Evolutionary conservation across 2,329 filamentous ascomycete species (phyloP), one percentile per base, ranked within the genome.

Genomic region (Aureobasidium pullulans): DNA sequence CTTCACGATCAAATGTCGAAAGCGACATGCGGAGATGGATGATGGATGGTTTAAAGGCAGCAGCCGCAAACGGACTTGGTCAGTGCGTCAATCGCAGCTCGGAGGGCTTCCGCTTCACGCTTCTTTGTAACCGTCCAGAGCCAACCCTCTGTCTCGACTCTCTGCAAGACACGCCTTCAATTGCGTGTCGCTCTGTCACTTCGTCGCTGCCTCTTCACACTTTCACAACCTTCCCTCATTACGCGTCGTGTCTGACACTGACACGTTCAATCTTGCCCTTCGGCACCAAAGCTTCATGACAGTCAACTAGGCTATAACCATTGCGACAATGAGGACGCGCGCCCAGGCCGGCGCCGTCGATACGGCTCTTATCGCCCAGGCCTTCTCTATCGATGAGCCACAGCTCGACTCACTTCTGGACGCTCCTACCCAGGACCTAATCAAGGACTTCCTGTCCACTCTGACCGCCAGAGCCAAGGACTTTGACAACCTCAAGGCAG

Each of bases 381-480:
- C 89, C 69, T 83, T 88, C 68, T 81, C 83, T 69, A 76, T 92
- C 71, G 81, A 87, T 31, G 81, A 89, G 74, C 76, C 80, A 19
- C 84, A 81, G 29, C 71, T 93, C 50, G 76, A 80, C 49, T 78
- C 81, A 28, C 74, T 86, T 66, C 77, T 85, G 42, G 84, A 86
- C 60, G 79, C 82, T 40, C 89, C 89, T 50, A 96, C 91, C 3
- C 77, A 81, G 63, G 90, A 95, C 11, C 84, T 96, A 29, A 88
- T 96, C 64, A 81, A 83, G 61, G 78, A 83, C 43, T 79, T 99
- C 56, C 81, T 99, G 42, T 79, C 84, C 63, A 86, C 88, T 29
- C 83, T 97, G 57, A 82, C 86, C 28, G 77, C 79, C 32, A 96
- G 94, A 72, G 90, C 89, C 37, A 88, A 86, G 67, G 90, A 96